Percentiles rank a stretch among this genome's conserved stretches.
Evolutionary conservation across 352 stramenopile genomes (phyloP).

Genomic region (Phytophthora pini): DNA sequence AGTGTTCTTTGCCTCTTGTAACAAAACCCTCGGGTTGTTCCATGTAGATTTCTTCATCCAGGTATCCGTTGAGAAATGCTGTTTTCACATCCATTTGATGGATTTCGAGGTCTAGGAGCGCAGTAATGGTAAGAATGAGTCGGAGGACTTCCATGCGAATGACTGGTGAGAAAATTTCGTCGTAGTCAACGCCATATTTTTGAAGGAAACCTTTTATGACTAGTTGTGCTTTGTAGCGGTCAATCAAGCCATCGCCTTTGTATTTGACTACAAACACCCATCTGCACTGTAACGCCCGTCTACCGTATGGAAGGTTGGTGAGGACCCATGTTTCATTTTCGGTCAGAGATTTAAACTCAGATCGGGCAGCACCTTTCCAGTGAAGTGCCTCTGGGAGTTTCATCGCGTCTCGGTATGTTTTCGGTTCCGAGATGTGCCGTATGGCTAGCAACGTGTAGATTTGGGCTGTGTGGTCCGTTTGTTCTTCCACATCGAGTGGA

Average conservation of each 20-base stretch:
- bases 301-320: background rate
- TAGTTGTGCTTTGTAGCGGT: background rate
- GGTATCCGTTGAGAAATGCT: background rate
- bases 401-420: conserved; percentile 9
- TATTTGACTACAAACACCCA: conserved; percentile 5
- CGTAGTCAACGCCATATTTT: background rate
- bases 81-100: background rate
- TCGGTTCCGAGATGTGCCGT: conserved; percentile 14
- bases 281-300: background rate
- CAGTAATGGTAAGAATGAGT: background rate
- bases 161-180: conserved; percentile 2
- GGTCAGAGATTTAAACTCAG: conserved; percentile 11
- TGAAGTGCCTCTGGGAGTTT: conserved; percentile 6
- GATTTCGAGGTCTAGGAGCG: background rate
- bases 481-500: background rate
- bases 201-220: conserved; percentile 1
- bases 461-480: background rate
- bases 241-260: background rate
- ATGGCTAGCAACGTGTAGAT: conserved; percentile 10
- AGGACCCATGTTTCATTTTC: conserved; percentile 18
- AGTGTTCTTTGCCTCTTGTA: too few species aligned
- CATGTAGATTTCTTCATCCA: background rate
- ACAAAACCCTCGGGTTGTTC: too few species aligned
- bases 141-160: background rate
- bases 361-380: conserved; percentile 1